These are phyloP conservation scores for Fusarium domesticum DNA, from an alignment of 2,329 filamentous ascomycete genomes.

Conservation along the genomic window DNA sequence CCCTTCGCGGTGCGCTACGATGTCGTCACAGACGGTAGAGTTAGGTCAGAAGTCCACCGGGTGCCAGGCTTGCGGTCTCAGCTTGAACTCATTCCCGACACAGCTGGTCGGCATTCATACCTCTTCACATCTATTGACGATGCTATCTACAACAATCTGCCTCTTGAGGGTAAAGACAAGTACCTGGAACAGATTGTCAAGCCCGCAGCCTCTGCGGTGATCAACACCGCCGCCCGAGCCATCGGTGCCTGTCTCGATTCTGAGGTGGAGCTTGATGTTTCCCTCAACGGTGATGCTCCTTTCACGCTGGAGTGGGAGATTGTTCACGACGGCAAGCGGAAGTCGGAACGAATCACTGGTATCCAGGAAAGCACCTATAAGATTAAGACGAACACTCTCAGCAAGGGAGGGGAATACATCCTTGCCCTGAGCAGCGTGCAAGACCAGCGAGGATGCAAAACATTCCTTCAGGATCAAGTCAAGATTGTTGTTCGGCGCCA, in stretches of 20 bases:
- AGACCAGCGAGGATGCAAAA: conserved; percentile 82
- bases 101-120: conserved; percentile 84
- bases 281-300: conserved; percentile 76
- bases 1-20: conserved; percentile 84
- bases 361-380: conserved; percentile 63
- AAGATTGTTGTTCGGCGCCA: conserved; percentile 87
- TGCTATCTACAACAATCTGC: conserved; percentile 69
- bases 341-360: conserved; percentile 60
- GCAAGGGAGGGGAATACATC: conserved; percentile 85
- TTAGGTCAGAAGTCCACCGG: conserved; percentile 51
- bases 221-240: conserved; percentile 52
- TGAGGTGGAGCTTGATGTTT: conserved; percentile 69
- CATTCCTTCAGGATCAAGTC: conserved; percentile 77
- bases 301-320: conserved; percentile 92
- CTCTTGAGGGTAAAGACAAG: conserved; percentile 59
- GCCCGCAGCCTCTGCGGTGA: conserved; percentile 79
- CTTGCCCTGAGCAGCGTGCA: conserved; percentile 81
- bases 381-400: conserved; percentile 72
- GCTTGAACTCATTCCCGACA: conserved; percentile 75
- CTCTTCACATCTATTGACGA: conserved; percentile 80
- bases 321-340: conserved; percentile 82
- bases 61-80: conserved; percentile 76
- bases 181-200: conserved; percentile 86
- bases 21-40: conserved; percentile 60
- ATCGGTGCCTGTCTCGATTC: conserved; percentile 81